Base-by-base conservation (phyloP, 805 yeast species). In the Saccharomycopsis babjevae region DNA sequence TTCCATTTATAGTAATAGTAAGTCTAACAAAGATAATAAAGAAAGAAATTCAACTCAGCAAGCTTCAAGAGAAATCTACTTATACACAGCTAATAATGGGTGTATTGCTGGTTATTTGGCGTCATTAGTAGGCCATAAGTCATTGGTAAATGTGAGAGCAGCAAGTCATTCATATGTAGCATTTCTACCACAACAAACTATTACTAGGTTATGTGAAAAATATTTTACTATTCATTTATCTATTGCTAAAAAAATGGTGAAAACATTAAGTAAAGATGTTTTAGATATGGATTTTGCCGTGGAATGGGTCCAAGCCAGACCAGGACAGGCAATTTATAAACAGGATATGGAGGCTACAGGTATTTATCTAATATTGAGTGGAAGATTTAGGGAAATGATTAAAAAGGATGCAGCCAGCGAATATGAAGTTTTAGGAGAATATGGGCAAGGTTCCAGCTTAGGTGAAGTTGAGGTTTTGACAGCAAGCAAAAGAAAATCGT, bases 381-480 rank as follows among this genome's bases (percentile, higher is more conserved):
- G 98, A 5, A 79, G 98, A 59, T 78, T 92, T 65, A 77, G 97
- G 56, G 86, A 91, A 4, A 76, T 85, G 20, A 71, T 66, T 56
- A 57, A 64, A 62, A 62, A 25, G 25, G 65, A 59, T 11, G 52
- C 5, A 5, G 28, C 15, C 10, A 59, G 59, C 34, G 59, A 65
- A 16, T 63, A 61, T 16, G 62, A 64, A 34, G 65, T 68, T 16
- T 66, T 85, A 16, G 88, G 87, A 1, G 99, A 93, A 69, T 85
- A 83, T 68, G 97, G 97, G 1, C 96, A 91, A 71, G 97, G 97
- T 6, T 96, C 90, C 67, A 88, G 96, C 50, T 81, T 94, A 62
- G 99, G 98, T 3, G 98, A 93, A 72, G 86, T 94, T 8, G 99
- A 93, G 71, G 97, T 93, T 2, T 77, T 93, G 64, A 90, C 96